Percentiles rank a stretch among this genome's conserved stretches.
These are phyloP conservation scores for Beta corolliflora DNA, from an alignment of 179 eudicot species.

Conservation along the genomic window DNA sequence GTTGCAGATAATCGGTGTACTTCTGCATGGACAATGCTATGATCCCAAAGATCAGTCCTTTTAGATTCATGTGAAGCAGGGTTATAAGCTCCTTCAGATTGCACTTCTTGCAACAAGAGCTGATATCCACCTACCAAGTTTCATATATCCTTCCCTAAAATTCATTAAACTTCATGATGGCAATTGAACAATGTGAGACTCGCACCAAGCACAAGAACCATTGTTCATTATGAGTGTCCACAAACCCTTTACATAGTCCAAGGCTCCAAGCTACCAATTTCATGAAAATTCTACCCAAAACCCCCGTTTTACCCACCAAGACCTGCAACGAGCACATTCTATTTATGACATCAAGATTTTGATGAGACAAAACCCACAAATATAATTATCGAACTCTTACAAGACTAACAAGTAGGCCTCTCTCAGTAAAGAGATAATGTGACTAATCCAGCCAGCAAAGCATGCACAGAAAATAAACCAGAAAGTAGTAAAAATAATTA, in stretches of 20 bases:
- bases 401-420: not conserved
- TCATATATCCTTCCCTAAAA: not conserved
- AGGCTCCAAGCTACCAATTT: not conserved
- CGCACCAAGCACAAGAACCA: not conserved
- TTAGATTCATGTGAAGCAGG: too few species aligned
- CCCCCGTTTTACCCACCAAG: not conserved
- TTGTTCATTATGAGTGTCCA: not conserved
- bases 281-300: not conserved
- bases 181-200: constrained; percentile 2
- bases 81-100: too few species aligned
- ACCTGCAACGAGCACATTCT: not conserved
- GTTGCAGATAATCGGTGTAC: not conserved
- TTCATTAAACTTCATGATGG: not conserved
- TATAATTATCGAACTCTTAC: not conserved
- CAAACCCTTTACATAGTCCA: not conserved
- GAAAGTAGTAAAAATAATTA: not conserved
- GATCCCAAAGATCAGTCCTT: not conserved
- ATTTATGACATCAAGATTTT: not conserved
- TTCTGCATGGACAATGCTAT: not conserved
- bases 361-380: not conserved
- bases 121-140: not conserved
- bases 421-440: not conserved
- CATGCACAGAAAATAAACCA: not conserved
- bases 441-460: constrained; percentile 5
- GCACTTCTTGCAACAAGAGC: too few species aligned